Conservation (phyloP, 2,329 filamentous ascomycete species). For the Anisogramma anomala region DNA sequence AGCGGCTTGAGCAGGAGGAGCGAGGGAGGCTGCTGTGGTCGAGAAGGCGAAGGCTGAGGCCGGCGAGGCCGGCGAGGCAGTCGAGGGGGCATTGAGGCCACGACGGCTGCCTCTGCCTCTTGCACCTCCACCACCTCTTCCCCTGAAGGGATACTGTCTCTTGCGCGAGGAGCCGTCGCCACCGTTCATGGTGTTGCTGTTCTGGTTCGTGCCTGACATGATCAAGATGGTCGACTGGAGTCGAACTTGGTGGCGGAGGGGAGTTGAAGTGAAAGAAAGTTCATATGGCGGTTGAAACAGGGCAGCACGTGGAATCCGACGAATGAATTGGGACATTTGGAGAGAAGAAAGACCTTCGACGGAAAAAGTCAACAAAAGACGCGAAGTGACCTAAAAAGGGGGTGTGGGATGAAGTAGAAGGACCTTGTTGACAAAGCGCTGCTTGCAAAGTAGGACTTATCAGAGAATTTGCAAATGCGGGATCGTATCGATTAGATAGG, state of each 20-base stretch:
- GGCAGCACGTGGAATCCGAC: too few relatives aligned
- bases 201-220: background rate
- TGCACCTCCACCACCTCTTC: background rate
- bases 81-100: background rate
- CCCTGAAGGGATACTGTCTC: slow-evolving; percentile 3
- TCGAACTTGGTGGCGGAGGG: background rate
- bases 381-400: too few relatives aligned
- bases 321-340: too few relatives aligned
- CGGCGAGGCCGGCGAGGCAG: background rate
- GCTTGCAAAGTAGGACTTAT: too few relatives aligned
- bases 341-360: too few relatives aligned
- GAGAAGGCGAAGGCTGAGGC: background rate
- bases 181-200: background rate
- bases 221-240: slow-evolving; percentile 2
- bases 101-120: background rate
- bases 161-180: slow-evolving; percentile 1
- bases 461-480: background rate
- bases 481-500: background rate
- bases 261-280: background rate
- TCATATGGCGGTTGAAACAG: background rate
- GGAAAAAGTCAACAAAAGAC: too few relatives aligned
- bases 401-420: too few relatives aligned
- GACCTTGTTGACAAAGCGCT: too few relatives aligned
- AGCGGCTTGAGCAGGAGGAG: too few relatives aligned
- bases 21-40: background rate